Evolutionary conservation across 2,329 filamentous ascomycete species (phyloP).

Genomic region (Lasiodiplodia sp.): DNA sequence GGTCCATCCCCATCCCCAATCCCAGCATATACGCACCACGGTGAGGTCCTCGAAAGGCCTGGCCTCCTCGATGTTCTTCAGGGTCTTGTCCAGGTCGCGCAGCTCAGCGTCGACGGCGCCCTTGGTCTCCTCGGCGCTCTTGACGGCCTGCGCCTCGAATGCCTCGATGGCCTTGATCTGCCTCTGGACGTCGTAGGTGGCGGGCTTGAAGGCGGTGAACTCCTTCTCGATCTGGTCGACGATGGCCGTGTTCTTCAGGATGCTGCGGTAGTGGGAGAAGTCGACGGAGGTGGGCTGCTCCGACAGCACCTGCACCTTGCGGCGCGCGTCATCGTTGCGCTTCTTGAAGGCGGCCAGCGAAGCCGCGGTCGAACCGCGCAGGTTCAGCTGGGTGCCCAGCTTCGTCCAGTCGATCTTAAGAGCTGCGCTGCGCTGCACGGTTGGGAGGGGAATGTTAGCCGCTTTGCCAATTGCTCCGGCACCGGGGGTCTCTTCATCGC

Average conservation of each 20-base stretch:
- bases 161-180: slow-evolving; percentile 98
- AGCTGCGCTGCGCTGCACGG: slow-evolving; percentile 87
- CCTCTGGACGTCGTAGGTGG: slow-evolving; percentile 88
- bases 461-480: slow-evolving; percentile 32
- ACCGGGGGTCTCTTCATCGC: slow-evolving; percentile 28
- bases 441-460: slow-evolving; percentile 38
- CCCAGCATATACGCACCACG: slow-evolving; percentile 73
- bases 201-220: slow-evolving; percentile 89
- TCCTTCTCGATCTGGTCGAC: slow-evolving; percentile 97
- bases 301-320: slow-evolving; percentile 83
- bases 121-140: slow-evolving; percentile 98
- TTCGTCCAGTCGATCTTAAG: slow-evolving; percentile 99
- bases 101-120: slow-evolving; percentile 93
- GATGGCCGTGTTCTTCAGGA: slow-evolving; percentile 95
- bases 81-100: slow-evolving; percentile 89
- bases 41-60: slow-evolving; percentile 96
- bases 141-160: slow-evolving; percentile 95
- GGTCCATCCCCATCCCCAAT: not conserved
- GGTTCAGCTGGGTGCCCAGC: slow-evolving; percentile 90
- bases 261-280: slow-evolving; percentile 88
- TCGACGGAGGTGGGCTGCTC: slow-evolving; percentile 88
- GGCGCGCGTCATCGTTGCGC: slow-evolving; percentile 98
- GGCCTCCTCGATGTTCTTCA: slow-evolving; percentile 96
- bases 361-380: slow-evolving; percentile 91
- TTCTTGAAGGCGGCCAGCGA: slow-evolving; percentile 98